phyloP scores from a whole-genome alignment of 2,329 filamentous ascomycete species.

The Tolypocladium capitatum region DNA sequence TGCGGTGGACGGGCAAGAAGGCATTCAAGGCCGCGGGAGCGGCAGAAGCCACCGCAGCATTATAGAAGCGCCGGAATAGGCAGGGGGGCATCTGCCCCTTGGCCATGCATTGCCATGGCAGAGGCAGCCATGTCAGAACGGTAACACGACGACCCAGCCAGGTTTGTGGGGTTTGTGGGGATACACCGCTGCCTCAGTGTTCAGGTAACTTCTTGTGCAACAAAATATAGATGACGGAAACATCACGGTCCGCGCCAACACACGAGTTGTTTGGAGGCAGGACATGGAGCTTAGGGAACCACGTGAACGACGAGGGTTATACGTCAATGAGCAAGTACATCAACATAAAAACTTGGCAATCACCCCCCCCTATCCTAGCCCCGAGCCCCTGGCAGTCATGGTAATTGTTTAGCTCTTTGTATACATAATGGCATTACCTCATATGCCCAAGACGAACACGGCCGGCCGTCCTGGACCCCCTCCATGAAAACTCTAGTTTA shows the following conservation, averaged over 20 bases:
- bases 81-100: not conserved
- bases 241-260: not conserved
- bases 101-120: not conserved
- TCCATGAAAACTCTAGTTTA: slow-evolving; percentile 1
- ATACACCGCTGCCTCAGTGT: not conserved
- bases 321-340: slow-evolving; percentile 1
- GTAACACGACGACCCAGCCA: not conserved
- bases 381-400: not conserved
- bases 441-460: slow-evolving; percentile 6
- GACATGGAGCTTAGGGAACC: not conserved
- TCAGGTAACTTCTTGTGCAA: not conserved
- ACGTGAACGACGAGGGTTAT: not conserved
- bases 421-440: slow-evolving; percentile 10
- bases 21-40: slow-evolving; percentile 50
- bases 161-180: not conserved
- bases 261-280: not conserved
- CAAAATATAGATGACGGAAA: not conserved
- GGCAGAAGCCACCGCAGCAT: slow-evolving; percentile 43
- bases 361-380: not conserved
- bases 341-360: not conserved
- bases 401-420: slow-evolving; percentile 3
- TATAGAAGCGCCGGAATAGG: slow-evolving; percentile 19
- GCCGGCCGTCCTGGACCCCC: slow-evolving; percentile 1
- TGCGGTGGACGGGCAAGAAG: slow-evolving; percentile 50
- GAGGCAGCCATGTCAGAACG: not conserved